Base-by-base conservation (phyloP, 2,329 filamentous ascomycete genomes). In the Cladosporium sp. region DNA sequence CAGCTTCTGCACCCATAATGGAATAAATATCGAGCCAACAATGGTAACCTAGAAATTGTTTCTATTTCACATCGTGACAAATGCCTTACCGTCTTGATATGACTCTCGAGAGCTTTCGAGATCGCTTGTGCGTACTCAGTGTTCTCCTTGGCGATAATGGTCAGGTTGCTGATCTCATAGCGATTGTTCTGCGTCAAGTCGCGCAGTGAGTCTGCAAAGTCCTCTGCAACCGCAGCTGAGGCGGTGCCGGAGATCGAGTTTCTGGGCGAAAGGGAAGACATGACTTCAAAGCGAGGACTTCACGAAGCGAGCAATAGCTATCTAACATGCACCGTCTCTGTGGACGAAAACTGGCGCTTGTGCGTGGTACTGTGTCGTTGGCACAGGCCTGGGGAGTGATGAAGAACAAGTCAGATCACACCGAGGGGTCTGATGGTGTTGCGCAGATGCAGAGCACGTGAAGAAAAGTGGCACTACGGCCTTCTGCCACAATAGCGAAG, bases 161-260 rank as follows among this genome's bases (percentile, higher is more conserved):
- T 99, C 76, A 99, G 77, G 76, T 95, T 97, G 80, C 89, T 93
- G 74, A 99, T 99, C 76, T 97, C 93, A 75, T 91, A 91, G 70
- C 91, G 88, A 76, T 91, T 90, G 77, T 97, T 97, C 71, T 87
- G 83, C 64, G 89, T 90, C 69, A 99, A 81, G 74, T 97, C 93
- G 77, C 96, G 90, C 71, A 99, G 80, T 56, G 92, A 94, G 70
- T 91, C 89, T 73, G 89, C 90, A 78, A 96, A 99, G 77, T 97
- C 94, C 75, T 93, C 89, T 62, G 92, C 92, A 67, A 99, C 90
- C 76, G 96, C 91, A 73, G 90, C 91, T 63, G 89, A 86, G 58
- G 78, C 64, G 78, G 71, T 64, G 79, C 79, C 64, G 4, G 52
- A 70, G 58, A 71, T 59, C n/a, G 69, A 70, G 48, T 61, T 65